Evolutionary conservation across 768 basidiomycete genomes (phyloP).

Genomic region (Krasilnikovozyma curviuscula): DNA sequence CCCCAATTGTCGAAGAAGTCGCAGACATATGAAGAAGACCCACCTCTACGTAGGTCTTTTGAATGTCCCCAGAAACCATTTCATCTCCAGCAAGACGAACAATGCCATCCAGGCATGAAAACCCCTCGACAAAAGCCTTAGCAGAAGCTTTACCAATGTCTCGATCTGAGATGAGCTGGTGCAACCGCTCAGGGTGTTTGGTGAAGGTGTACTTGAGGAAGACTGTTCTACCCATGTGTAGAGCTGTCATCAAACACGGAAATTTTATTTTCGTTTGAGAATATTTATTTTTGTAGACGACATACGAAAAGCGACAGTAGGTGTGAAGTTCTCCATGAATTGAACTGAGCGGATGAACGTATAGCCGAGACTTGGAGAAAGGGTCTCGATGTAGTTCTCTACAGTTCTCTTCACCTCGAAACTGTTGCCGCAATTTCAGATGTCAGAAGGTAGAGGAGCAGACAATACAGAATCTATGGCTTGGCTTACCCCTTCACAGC

Average conservation of each 20-base stretch:
- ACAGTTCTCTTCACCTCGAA: slow-evolving; percentile 15
- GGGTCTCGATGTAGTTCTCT: slow-evolving; percentile 13
- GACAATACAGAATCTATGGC: too few species aligned
- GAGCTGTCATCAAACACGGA: too few species aligned
- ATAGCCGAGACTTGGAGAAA: slow-evolving; percentile 2
- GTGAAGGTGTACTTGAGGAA: slow-evolving; percentile 6
- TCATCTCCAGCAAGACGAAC: slow-evolving; percentile 14
- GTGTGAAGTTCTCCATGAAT: slow-evolving; percentile 16
- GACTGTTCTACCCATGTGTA: slow-evolving; percentile 13
- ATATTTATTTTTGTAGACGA: too few species aligned
- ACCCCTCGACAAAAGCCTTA: slow-evolving; percentile 10
- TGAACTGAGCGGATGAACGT: slow-evolving; percentile 15
- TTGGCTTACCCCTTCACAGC: slow-evolving; percentile 5
- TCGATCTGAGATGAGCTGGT: slow-evolving; percentile 11
- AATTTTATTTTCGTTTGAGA: too few species aligned
- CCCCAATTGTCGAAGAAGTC: too few species aligned
- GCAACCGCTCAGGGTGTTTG: slow-evolving; percentile 11
- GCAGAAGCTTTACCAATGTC: slow-evolving; percentile 15
- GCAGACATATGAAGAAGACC: too few species aligned
- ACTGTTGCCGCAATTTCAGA: too few species aligned
- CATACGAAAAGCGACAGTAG: slow-evolving; percentile 3
- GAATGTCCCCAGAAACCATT: slow-evolving; percentile 6
- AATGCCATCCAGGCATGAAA: slow-evolving; percentile 1
- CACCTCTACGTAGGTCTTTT: slow-evolving; percentile 11
- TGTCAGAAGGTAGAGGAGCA: too few species aligned